A percentile compares a stretch with the other conserved stretches of the same genome.
These are phyloP conservation scores for Triadica sebifera DNA, from an alignment of 345 rosid species.

Conservation along the genomic window DNA sequence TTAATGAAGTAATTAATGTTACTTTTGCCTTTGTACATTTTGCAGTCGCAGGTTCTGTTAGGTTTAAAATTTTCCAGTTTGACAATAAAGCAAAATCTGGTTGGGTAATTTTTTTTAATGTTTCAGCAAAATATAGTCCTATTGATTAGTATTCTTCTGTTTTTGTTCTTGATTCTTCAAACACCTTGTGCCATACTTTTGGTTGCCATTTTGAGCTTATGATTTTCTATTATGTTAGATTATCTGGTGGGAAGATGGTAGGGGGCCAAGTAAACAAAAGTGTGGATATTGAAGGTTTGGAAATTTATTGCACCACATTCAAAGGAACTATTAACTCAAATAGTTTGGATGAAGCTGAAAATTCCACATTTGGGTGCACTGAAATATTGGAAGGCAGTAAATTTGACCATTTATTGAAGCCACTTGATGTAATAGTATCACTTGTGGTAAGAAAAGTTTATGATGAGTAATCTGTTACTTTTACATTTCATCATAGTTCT, in stretches of 20 bases:
- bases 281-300: conserved; percentile 66
- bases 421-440: conserved; percentile 54
- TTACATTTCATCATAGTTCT: background rate
- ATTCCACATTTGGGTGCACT: conserved; percentile 38
- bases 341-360: conserved; percentile 31
- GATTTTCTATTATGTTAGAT: conserved; percentile 14
- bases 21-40: conserved; percentile 18
- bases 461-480: conserved; percentile 1
- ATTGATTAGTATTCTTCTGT: too few species aligned
- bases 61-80: conserved; percentile 87
- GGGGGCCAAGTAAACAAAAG: conserved; percentile 70
- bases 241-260: conserved; percentile 40
- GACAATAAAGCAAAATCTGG: conserved; percentile 64
- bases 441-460: conserved; percentile 51
- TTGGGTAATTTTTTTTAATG: conserved; percentile 56
- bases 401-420: conserved; percentile 52
- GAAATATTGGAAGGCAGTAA: conserved; percentile 40
- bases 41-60: conserved; percentile 54
- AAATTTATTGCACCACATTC: conserved; percentile 60
- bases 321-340: conserved; percentile 39
- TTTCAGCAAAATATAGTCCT: background rate
- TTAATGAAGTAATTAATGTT: background rate
- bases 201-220: background rate
- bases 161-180: too few species aligned
- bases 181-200: too few species aligned